A percentile compares a stretch with the other conserved stretches of the same genome.
phyloP scores from a whole-genome alignment of 106 monocot species.

The Dendrobium nobile region DNA sequence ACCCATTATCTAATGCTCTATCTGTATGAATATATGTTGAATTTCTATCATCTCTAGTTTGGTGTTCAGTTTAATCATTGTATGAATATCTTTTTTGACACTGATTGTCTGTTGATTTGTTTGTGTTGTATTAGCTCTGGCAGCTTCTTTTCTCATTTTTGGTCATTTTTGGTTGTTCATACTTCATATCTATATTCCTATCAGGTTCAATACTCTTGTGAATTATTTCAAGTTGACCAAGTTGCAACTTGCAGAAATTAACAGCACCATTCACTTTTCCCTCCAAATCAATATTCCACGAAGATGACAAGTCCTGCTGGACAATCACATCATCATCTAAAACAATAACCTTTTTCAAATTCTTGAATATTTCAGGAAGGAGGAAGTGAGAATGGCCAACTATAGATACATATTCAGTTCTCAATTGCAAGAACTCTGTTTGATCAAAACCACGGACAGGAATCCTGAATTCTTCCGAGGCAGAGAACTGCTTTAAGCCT shows the following conservation, averaged over 20 bases:
- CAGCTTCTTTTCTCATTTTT: no score
- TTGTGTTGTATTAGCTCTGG: no score
- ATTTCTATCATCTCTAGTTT: no score
- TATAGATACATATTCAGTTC: slow-evolving; percentile 47
- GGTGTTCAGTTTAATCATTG: no score
- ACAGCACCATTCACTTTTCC: slow-evolving; percentile 38
- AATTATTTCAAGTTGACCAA: slow-evolving; percentile 35
- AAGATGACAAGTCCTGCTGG: slow-evolving; percentile 35
- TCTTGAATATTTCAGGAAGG: slow-evolving; percentile 45
- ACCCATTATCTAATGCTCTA: neutral
- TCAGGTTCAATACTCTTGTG: no score
- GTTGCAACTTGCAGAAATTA: slow-evolving; percentile 28
- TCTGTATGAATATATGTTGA: no score
- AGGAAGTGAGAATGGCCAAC: slow-evolving; percentile 43
- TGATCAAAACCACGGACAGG: slow-evolving; percentile 29
- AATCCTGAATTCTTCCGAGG: slow-evolving; percentile 63
- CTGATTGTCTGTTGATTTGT: no score
- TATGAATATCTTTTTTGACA: no score
- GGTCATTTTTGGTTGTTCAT: no score
- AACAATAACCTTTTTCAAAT: slow-evolving; percentile 42
- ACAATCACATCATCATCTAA: slow-evolving; percentile 63
- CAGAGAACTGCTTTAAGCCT: slow-evolving; percentile 15
- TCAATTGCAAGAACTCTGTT: slow-evolving; percentile 19
- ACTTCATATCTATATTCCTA: no score
- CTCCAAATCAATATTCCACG: slow-evolving; percentile 45